These are phyloP conservation scores for Pseudogymnoascus sp. DNA, from an alignment of 2,329 filamentous ascomycete genomes.

Conservation along the genomic window DNA sequence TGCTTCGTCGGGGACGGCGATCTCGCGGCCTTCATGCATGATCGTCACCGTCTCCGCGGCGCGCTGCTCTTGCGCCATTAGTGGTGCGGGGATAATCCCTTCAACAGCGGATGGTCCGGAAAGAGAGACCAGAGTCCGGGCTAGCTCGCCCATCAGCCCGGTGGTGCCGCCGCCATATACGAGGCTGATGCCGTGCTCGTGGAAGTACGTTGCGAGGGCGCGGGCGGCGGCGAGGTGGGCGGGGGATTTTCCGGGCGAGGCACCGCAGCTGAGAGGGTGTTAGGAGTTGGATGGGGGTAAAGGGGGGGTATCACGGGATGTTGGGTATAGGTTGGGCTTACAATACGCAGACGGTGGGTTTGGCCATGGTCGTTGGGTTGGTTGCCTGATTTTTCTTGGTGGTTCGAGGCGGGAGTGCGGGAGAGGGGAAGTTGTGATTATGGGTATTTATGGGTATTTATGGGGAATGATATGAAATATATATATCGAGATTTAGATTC, in stretches of 20 bases:
- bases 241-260: constrained; percentile 60
- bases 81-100: constrained; percentile 79
- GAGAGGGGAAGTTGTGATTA: neutral
- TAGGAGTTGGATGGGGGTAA: neutral
- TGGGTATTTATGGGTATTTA: neutral
- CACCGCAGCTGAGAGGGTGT: constrained; percentile 53
- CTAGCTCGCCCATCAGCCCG: constrained; percentile 90
- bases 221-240: constrained; percentile 69
- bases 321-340: neutral
- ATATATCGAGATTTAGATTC: neutral
- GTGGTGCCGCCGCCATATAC: constrained; percentile 68
- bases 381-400: neutral
- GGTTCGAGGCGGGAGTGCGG: neutral
- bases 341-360: constrained; percentile 2
- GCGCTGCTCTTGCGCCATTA: constrained; percentile 43
- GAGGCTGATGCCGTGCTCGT: constrained; percentile 57
- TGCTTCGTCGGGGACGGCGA: constrained; percentile 29
- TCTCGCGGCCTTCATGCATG: constrained; percentile 33
- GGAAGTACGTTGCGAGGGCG: constrained; percentile 62
- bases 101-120: constrained; percentile 72
- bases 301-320: neutral
- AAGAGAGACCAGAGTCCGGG: constrained; percentile 71
- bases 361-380: neutral
- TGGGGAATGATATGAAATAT: neutral
- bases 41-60: constrained; percentile 52